Base-by-base conservation (phyloP, 2,329 filamentous ascomycete species). In the Claviceps spartinae region DNA sequence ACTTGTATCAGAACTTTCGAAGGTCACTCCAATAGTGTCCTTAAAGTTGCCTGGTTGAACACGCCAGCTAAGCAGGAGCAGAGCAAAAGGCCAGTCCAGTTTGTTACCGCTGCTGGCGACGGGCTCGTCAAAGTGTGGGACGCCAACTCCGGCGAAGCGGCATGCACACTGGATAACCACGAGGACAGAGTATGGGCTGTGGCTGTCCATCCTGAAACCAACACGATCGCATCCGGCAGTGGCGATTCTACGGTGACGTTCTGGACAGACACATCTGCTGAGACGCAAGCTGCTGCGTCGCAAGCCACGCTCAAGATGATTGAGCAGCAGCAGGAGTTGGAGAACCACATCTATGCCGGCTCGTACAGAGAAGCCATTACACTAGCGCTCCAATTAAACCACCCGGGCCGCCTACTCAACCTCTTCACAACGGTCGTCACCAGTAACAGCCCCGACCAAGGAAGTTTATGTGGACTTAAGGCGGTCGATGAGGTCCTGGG, bases 41-140 rank as follows among this genome's bases (percentile, higher is more conserved):
- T 98, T 36, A 97, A 97, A 69, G 86, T 95, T 2, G 79, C 86
- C 3, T 98, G 93, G 93, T 74, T 98, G 4, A 78, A 75, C 47
- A 66, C 77, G 52, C 71, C 78, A 2, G 61, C 64, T 5, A 69
- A 69, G 26, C 68, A 76, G 54, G 72, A 77, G 20, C 72, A 76
- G 47, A 67, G 70, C 26, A 83, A 79, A 63, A 77, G 77, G 56
- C 77, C 78, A 24, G 73, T 87, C 1, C 81, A 86, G 54, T 80
- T 96, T 53, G 88, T 86, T 37, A 94, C 86, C 58, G 90, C 93
- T 14, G 93, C 87, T 41, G 90, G 89, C 54, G 94, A 98, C 67
- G 93, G 93, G 2, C 77, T 98, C 3, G 89, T 98, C 54, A 98
- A 97, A 69, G 81, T 98, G 36, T 98, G 93, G 93, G 88, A 95